Evolutionary conservation across 2,329 filamentous ascomycete species (phyloP), one percentile per base, ranked within the genome.

Genomic region (Periglandula ipomoeae): DNA sequence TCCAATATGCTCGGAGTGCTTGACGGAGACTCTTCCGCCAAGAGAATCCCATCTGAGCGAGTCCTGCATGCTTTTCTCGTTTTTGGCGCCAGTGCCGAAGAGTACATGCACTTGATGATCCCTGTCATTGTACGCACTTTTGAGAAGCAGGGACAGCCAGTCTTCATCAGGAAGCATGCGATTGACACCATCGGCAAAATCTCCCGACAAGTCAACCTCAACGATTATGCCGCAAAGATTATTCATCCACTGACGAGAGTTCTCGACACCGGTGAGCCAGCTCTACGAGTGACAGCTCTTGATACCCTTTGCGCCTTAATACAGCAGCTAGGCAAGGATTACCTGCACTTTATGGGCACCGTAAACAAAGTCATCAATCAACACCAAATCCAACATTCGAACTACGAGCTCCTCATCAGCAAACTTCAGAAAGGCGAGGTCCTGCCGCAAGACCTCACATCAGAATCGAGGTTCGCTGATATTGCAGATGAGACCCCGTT

Each of bases 51-150:
- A 2, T 95, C 90, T 0, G 89, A 96, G 63, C 85, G 85, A 57
- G 90, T 98, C 4, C 74, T 99, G 22, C 93, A 97, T 62, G 90
- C 91, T 0, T 95, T 99, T 65, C 71, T 98, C 24, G 87, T 98
- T 1, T 98, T 98, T 63, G 94, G 94, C 1, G 85, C 90, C 0
- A 97, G 90, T 60, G 87, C 87, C 10, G 93, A 98, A 64, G 93
- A 98, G 64, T 98, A 98, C 65, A 98, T 98, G 93, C 93, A 98
- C 64, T 75, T 98, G 46, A 97, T 99, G 56, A 88, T 98, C 46
- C 93, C 93, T 0, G 89, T 95, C 32, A 89, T 98, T 59, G 90
- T 98, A 8, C 83, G 86, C 40, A 86, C 95, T 44, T 97, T 98
- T 60, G 91, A 98, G 64, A 94, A 89, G 61, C 80, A 85, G 27